phyloP scores from a whole-genome alignment of 768 basidiomycete genomes.

The Kwoniella dejecticola region DNA sequence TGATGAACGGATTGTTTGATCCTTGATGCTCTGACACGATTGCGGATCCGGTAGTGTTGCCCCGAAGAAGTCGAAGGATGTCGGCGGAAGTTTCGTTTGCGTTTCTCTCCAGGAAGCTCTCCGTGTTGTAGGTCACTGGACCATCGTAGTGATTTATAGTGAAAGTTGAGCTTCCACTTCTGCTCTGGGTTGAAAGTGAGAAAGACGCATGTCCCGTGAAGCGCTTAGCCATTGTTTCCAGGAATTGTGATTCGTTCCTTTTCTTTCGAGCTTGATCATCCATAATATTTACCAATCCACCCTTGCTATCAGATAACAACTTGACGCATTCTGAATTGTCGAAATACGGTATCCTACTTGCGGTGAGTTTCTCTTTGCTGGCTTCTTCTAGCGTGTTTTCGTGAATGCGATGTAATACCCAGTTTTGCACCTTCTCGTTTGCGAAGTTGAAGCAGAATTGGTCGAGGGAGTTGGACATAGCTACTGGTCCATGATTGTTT shows the following conservation, averaged over 20 bases:
- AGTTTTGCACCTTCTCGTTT: slow-evolving; percentile 85
- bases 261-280: slow-evolving; percentile 92
- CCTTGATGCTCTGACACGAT: slow-evolving; percentile 65
- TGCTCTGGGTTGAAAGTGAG: slow-evolving; percentile 74
- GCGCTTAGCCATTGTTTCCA: slow-evolving; percentile 88
- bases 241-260: slow-evolving; percentile 91
- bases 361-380: slow-evolving; percentile 70
- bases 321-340: slow-evolving; percentile 89
- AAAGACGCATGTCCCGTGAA: slow-evolving; percentile 93
- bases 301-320: slow-evolving; percentile 79
- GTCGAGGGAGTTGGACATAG: slow-evolving; percentile 79
- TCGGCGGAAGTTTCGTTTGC: slow-evolving; percentile 87
- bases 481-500: slow-evolving; percentile 63
- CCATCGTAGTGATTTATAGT: slow-evolving; percentile 90
- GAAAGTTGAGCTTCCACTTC: slow-evolving; percentile 80
- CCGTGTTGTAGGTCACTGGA: slow-evolving; percentile 85
- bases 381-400: slow-evolving; percentile 82
- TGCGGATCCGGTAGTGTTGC: slow-evolving; percentile 56
- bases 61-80: slow-evolving; percentile 84
- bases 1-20: slow-evolving; percentile 86
- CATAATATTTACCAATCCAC: slow-evolving; percentile 94
- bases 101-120: slow-evolving; percentile 85
- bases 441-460: slow-evolving; percentile 97
- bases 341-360: slow-evolving; percentile 68
- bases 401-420: slow-evolving; percentile 76